These are phyloP conservation scores for Chytriomyces hyalinus DNA, from an alignment of 192 early-diverging fungal genomes.

Conservation along the genomic window DNA sequence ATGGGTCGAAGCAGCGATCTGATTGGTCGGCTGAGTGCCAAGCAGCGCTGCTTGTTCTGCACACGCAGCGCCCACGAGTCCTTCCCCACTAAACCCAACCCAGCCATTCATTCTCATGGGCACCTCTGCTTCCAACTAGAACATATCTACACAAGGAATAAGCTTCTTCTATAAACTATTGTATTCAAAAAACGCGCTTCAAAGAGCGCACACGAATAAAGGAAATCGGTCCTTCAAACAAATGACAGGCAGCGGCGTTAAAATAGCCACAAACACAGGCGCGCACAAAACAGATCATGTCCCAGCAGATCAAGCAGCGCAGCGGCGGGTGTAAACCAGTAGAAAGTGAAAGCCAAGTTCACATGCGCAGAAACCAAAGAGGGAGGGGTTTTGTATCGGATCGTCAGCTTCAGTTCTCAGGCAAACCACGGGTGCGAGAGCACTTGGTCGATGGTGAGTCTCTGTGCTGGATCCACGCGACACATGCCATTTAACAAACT, in stretches of 20 bases:
- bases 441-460: conserved; percentile 24
- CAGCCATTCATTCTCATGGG: too few relatives aligned
- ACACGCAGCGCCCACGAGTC: neutral
- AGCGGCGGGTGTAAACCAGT: neutral
- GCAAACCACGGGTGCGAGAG: conserved; percentile 8
- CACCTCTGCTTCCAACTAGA: too few relatives aligned
- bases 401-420: neutral
- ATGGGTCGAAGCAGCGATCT: neutral
- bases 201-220: too few relatives aligned
- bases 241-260: neutral
- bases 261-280: neutral
- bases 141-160: too few relatives aligned
- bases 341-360: neutral
- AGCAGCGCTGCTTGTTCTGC: neutral
- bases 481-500: conserved; percentile 13
- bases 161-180: too few relatives aligned
- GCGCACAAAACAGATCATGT: neutral
- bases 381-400: neutral
- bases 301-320: neutral
- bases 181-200: too few relatives aligned
- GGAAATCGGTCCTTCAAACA: neutral
- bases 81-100: neutral
- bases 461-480: conserved; percentile 17
- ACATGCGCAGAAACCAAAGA: neutral
- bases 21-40: neutral